These are phyloP conservation scores for Themeda triandra DNA, from an alignment of 176 grass and related monocot genomes.

Conservation along the genomic window DNA sequence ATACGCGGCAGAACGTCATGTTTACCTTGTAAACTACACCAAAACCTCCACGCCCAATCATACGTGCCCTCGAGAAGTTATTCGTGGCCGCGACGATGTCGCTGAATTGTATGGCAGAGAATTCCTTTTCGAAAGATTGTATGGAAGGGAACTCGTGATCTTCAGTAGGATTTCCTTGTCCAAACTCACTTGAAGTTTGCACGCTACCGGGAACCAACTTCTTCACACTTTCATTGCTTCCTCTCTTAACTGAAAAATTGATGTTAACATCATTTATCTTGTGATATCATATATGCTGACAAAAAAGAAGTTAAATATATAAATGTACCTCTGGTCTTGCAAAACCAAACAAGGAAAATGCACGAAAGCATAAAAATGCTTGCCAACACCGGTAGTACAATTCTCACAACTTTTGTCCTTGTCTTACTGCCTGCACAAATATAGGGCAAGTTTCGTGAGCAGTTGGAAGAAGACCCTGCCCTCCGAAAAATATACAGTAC, in stretches of 20 bases:
- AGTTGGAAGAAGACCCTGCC: not conserved
- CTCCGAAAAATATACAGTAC: not conserved
- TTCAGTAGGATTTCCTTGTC: not conserved
- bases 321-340: constrained; percentile 20
- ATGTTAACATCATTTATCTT: not conserved
- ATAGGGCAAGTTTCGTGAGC: not conserved
- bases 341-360: constrained; percentile 25
- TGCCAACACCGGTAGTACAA: constrained; percentile 15
- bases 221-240: constrained; percentile 18
- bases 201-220: not conserved
- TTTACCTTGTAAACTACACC: constrained; percentile 65
- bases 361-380: not conserved
- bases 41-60: constrained; percentile 56
- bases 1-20: not conserved
- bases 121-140: constrained; percentile 10
- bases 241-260: constrained; percentile 6
- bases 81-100: constrained; percentile 34
- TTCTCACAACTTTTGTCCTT: not conserved
- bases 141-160: constrained; percentile 41
- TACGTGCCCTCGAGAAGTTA: constrained; percentile 39
- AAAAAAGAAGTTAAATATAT: not conserved
- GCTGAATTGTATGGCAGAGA: constrained; percentile 35
- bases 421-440: constrained; percentile 2
- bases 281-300: not conserved
- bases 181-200: constrained; percentile 12